Evolutionary conservation across 768 basidiomycete species (phyloP), one percentile per base, ranked within the genome.

Genomic region (Pleurotus djamor): DNA sequence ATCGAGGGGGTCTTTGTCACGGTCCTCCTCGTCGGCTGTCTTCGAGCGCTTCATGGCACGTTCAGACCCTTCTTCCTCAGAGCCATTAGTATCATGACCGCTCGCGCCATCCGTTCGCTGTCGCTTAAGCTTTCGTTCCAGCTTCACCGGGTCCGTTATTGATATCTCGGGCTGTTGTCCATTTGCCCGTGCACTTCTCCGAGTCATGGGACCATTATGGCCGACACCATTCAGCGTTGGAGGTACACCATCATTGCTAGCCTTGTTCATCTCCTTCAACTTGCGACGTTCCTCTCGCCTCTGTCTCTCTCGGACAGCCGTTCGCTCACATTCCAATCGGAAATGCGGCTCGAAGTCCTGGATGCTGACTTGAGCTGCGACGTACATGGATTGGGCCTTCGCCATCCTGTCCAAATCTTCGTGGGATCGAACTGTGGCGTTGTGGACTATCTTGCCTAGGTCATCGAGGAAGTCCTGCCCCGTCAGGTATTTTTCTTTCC

Each of bases 351-450:
- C 95, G 65, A 95, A 93, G 67, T 92, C 91, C 65, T 91, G 85
- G 58, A 94, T 84, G 76, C 91, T 88, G 63, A 96, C 89, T 68
- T 97, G 81, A 1, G 92, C 81, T 14, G 92, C 89, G 21, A 86
- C 93, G 62, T 87, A 84, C 93, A 99, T 93, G 41, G 92, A 89
- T 61, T 93, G 89, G 0, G 96, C 92, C 62, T 88, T 89, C 66
- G 84, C 83, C 45, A 92, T 70, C 44, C 92, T 80, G 5, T 98
- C 96, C 13, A 74, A 68, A 68, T 98, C 94, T 65, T 87, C 80
- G 52, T 78, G 57, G 21, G 77, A 67, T 17, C 84, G 80, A n/a
- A 84, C 76, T 21, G 80, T 71, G 0, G 89, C 86, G 58, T 92
- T 91, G 66, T 91, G 85, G 16, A 92, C 86, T 62, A 94, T 92